These are phyloP conservation scores for Podila minutissima DNA, from an alignment of 192 early-diverging fungal genomes.

Conservation along the genomic window DNA sequence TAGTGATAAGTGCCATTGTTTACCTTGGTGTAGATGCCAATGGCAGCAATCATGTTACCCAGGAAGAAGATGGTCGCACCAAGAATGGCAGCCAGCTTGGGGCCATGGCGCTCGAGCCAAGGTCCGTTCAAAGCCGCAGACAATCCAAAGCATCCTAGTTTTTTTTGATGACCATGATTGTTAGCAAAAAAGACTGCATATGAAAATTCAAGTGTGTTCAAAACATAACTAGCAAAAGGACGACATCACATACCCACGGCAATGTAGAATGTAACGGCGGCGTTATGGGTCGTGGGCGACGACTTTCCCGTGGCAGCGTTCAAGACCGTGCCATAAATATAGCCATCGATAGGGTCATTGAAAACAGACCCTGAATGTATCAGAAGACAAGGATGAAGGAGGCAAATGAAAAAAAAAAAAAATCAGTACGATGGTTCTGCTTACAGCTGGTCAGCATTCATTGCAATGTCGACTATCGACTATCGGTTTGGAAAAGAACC, in stretches of 20 bases:
- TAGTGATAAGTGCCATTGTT: too few species aligned
- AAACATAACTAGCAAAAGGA: not conserved
- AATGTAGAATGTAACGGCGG: constrained; percentile 68
- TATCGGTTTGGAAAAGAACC: not conserved
- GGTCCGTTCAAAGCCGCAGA: constrained; percentile 65
- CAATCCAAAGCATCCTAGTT: constrained; percentile 55
- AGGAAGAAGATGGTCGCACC: constrained; percentile 59
- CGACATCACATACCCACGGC: constrained; percentile 44
- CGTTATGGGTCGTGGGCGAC: constrained; percentile 50
- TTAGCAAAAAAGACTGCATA: too few species aligned
- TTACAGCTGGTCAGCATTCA: not conserved
- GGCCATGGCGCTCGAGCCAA: constrained; percentile 64
- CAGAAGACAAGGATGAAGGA: not conserved
- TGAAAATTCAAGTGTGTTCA: too few species aligned
- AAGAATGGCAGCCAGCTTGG: constrained; percentile 55
- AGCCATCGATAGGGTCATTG: constrained; percentile 62
- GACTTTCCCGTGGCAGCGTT: constrained; percentile 17
- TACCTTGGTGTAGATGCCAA: constrained; percentile 52
- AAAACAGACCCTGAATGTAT: constrained; percentile 70
- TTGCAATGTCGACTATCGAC: not conserved
- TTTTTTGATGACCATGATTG: too few species aligned
- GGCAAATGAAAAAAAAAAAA: not conserved
- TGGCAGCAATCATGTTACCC: constrained; percentile 62
- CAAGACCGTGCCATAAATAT: constrained; percentile 27
- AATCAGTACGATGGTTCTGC: not conserved